phyloP scores from a whole-genome alignment of 306 rosid genomes.

The Dryas alaskensis region DNA sequence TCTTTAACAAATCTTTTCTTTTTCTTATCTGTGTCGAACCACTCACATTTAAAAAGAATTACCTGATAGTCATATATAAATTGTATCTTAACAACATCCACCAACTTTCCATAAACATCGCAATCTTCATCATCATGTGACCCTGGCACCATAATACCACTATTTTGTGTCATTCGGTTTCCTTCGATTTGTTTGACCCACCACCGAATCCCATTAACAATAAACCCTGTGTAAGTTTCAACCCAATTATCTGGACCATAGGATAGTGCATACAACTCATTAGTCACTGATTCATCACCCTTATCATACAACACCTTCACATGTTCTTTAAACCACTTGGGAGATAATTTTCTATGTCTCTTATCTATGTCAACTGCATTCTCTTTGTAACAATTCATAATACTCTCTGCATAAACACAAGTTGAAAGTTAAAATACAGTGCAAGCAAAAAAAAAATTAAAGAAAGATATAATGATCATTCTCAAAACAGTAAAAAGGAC shows the following conservation, averaged over 20 bases:
- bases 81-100: background rate
- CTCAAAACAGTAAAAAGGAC: background rate
- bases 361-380: background rate
- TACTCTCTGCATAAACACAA: background rate
- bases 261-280: slow-evolving; percentile 1
- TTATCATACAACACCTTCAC: background rate
- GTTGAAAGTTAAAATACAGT: no score
- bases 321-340: background rate
- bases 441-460: background rate
- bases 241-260: background rate
- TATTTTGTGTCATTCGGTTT: background rate
- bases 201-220: background rate
- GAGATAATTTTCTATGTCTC: background rate
- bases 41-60: background rate
- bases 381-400: background rate
- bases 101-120: background rate
- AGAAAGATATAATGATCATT: background rate
- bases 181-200: background rate
- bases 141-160: background rate
- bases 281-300: background rate
- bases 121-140: background rate
- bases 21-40: slow-evolving; percentile 7
- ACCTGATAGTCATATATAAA: background rate
- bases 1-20: background rate
- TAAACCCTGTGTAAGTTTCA: background rate